Percentiles rank a stretch among this genome's conserved stretches.
phyloP scores from a whole-genome alignment of 345 rosid species.

The Durio zibethinus region DNA sequence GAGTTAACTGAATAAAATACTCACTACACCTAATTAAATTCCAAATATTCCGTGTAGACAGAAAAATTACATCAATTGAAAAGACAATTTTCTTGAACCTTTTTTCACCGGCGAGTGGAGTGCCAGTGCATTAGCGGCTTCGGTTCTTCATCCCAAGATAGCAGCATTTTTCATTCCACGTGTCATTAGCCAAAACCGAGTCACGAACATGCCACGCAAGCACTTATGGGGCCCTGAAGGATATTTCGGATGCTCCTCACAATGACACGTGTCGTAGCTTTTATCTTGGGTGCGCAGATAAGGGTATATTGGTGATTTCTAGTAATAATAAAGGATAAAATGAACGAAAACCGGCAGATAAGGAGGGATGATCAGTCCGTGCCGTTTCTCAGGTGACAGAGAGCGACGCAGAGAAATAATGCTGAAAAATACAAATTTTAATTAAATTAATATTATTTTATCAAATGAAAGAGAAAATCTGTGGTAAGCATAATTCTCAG shows the following conservation, averaged over 20 bases:
- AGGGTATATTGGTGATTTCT: neutral
- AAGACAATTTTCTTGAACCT: no score
- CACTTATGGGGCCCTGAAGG: neutral
- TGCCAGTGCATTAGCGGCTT: neutral
- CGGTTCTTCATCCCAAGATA: neutral
- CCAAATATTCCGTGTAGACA: neutral
- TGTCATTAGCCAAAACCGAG: neutral
- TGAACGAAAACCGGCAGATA: neutral
- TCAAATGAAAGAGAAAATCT: neutral
- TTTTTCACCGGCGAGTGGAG: no score
- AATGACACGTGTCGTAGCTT: neutral
- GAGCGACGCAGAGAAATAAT: neutral
- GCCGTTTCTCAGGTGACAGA: neutral
- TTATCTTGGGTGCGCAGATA: neutral
- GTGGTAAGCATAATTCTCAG: neutral
- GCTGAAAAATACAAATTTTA: neutral
- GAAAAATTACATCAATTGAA: neutral
- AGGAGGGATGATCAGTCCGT: neutral
- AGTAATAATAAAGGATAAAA: neutral
- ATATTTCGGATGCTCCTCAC: neutral
- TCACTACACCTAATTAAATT: neutral
- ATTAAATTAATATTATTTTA: no score
- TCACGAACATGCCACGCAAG: neutral
- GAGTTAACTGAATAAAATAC: no score
- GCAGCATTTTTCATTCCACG: neutral